Base-by-base conservation (phyloP, 164 flowering plant genomes). In the Vitis riparia region DNA sequence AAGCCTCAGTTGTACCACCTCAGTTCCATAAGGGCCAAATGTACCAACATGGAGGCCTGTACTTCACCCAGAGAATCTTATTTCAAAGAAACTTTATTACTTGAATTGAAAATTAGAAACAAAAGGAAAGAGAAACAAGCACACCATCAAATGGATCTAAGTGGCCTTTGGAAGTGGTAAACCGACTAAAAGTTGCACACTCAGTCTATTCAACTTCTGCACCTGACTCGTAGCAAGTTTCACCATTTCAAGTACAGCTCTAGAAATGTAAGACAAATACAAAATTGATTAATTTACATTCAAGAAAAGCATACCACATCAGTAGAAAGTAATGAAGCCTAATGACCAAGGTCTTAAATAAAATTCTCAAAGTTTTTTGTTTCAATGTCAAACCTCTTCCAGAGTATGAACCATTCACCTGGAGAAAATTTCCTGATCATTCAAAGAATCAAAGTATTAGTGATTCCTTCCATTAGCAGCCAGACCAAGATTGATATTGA, bases 21-120 rank as follows among this genome's bases (percentile, higher is more conserved):
- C 99, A 59, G 93, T 84, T 19, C 96, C 98, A 79, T 88, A 89
- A 58, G 97, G 98, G 10, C 97, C 98, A 86, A 93, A 95, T 13
- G 98, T 91, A 76, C 99, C 99, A 71, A 95, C 89, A 73, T 90
- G 91, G 9, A 95, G 81, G 37, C 99, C 97, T 93, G 64, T 74
- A 78, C 47, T 49, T 74, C 69, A 76, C 75, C 61, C 59, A 70
- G 19, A 37, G 63, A 17, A 6, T 53, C 58, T 55, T 23, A 56
- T 63, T 59, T 6, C 58, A 57, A 64, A 48, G 11, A 57, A 66
- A 55, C 23, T 47, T 29, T n/a, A 56, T 51, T 48, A 13, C 60
- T 10, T 19, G 37, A 23, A 59, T 32, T 2, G 8, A 29, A 68
- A 52, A 55, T 61, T 12, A 44, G 9, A 72, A 51, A n/a, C 4